Conservation (phyloP, 2,329 filamentous ascomycete genomes). For the Penicillium brevicompactum region DNA sequence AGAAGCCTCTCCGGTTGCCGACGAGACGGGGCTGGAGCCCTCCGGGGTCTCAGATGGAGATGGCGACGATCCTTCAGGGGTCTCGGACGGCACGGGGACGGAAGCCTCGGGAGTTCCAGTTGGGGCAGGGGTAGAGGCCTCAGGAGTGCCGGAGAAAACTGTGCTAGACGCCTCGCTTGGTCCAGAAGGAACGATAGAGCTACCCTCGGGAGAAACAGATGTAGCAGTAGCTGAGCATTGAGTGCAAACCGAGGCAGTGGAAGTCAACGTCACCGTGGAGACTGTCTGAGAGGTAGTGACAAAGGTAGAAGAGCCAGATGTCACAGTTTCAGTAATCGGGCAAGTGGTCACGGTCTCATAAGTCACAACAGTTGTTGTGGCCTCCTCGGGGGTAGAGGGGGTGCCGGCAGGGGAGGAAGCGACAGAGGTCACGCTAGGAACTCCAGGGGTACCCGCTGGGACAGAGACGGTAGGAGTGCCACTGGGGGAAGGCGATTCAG, state of each 20-base stretch:
- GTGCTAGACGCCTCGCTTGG: not conserved
- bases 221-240: slow-evolving; percentile 17
- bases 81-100: not conserved
- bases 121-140: not conserved
- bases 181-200: not conserved
- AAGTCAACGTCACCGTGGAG: slow-evolving; percentile 49
- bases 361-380: slow-evolving; percentile 28
- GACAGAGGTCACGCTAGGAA: not conserved
- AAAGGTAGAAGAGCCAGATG: slow-evolving; percentile 45
- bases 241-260: slow-evolving; percentile 30
- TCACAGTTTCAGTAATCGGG: slow-evolving; percentile 34
- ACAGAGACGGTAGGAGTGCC: not conserved
- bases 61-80: not conserved
- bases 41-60: not conserved
- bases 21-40: not conserved
- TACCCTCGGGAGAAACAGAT: slow-evolving; percentile 9
- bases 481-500: not conserved
- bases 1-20: not conserved
- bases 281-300: slow-evolving; percentile 59
- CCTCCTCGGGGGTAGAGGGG: not conserved
- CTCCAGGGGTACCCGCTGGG: not conserved
- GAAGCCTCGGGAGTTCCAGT: not conserved
- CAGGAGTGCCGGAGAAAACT: not conserved
- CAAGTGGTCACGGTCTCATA: slow-evolving; percentile 34
- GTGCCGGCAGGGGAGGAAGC: not conserved